phyloP scores from a whole-genome alignment of 2,329 filamentous ascomycete species.

The Colletotrichum sp. region DNA sequence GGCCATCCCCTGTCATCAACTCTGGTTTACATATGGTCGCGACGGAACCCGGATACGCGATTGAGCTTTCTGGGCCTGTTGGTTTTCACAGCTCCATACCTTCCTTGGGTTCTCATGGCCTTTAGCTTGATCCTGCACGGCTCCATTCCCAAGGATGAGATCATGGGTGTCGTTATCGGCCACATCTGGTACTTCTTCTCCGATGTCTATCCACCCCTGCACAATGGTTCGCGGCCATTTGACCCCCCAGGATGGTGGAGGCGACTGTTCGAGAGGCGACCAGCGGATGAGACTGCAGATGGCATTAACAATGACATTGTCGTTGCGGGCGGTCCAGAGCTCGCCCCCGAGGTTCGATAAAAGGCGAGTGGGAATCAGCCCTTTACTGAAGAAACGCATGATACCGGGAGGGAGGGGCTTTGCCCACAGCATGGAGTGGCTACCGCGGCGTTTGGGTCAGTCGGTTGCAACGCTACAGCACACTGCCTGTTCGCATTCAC shows the following conservation, averaged over 20 bases:
- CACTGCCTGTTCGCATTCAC: not conserved
- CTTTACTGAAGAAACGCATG: not conserved
- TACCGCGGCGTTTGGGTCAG: not conserved
- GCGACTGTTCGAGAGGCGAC: conserved; percentile 75
- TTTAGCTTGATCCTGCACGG: conserved; percentile 94
- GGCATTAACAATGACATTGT: conserved; percentile 68
- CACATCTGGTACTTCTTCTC: conserved; percentile 99
- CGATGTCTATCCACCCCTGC: conserved; percentile 92
- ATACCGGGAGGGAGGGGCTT: not conserved
- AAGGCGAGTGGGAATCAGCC: not conserved
- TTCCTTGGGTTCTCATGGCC: conserved; percentile 94
- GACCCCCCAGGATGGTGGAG: conserved; percentile 93
- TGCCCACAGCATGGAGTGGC: not conserved
- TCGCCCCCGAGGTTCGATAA: conserved; percentile 20
- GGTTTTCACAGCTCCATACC: conserved; percentile 90
- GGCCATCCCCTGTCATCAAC: conserved; percentile 93
- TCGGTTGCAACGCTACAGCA: not conserved
- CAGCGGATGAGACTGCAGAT: conserved; percentile 52
- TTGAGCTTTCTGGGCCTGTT: conserved; percentile 88
- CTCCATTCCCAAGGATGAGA: conserved; percentile 90
- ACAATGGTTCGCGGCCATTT: conserved; percentile 82
- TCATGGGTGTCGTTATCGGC: conserved; percentile 92
- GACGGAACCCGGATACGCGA: conserved; percentile 89
- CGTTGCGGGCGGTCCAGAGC: conserved; percentile 51
- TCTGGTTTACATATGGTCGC: conserved; percentile 97